Evolutionary conservation across 2,329 filamentous ascomycete genomes (phyloP).

Genomic region (Paraphaeosphaeria minitans): DNA sequence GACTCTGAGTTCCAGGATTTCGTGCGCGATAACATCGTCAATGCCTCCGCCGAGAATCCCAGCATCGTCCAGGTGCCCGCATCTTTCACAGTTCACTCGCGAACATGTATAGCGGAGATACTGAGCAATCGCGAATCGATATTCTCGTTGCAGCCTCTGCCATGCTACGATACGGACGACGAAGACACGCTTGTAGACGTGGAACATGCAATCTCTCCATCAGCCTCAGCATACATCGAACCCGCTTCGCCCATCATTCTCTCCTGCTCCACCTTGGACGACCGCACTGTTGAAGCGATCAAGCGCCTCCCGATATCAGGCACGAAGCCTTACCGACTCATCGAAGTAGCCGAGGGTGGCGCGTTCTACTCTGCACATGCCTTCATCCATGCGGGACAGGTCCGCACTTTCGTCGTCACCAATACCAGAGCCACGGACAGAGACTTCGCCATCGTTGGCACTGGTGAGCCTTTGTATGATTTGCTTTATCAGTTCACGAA

Average conservation of each 20-base stretch:
- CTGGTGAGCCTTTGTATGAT: conserved; percentile 9
- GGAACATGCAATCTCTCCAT: background rate
- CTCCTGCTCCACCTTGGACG: conserved; percentile 7
- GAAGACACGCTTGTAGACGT: conserved; percentile 15
- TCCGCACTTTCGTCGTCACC: conserved; percentile 16
- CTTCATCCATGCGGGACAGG: conserved; percentile 6
- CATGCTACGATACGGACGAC: conserved; percentile 13
- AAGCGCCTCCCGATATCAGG: conserved; percentile 15
- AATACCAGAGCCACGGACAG: background rate
- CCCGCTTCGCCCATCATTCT: background rate
- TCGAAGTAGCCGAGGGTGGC: conserved; percentile 12
- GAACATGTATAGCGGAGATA: conserved; percentile 12
- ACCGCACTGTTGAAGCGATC: conserved; percentile 12
- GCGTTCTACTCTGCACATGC: conserved; percentile 15
- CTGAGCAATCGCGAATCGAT: conserved; percentile 11
- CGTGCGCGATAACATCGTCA: conserved; percentile 11
- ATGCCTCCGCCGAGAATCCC: background rate
- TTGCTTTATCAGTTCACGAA: conserved; percentile 11
- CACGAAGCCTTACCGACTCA: conserved; percentile 10
- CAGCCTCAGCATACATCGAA: background rate
- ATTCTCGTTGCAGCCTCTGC: conserved; percentile 10
- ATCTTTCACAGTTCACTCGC: conserved; percentile 11
- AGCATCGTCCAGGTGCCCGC: conserved; percentile 11
- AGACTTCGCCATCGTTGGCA: conserved; percentile 5
- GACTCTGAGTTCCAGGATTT: conserved; percentile 13